phyloP scores from a whole-genome alignment of 306 rosid species.

The Cotoneaster glaucophyllus region DNA sequence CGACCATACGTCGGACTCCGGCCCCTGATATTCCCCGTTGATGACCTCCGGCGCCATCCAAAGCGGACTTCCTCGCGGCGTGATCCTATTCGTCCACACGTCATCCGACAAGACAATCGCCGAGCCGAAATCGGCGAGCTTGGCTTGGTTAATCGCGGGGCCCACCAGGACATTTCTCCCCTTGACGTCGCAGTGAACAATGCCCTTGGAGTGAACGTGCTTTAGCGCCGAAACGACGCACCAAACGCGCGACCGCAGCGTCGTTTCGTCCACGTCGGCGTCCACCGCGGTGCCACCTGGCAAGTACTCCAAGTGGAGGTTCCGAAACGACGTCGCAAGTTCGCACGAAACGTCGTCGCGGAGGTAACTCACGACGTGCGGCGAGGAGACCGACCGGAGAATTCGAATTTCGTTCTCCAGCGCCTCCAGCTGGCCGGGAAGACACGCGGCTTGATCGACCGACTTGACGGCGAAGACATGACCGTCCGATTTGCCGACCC shows the following conservation, averaged over 20 bases:
- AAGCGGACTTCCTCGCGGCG: constrained; percentile 81
- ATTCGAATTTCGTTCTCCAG: constrained; percentile 72
- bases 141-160: constrained; percentile 17
- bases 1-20: constrained; percentile 88
- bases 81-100: background rate
- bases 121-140: constrained; percentile 84
- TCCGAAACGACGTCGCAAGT: constrained; percentile 38
- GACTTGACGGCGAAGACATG: constrained; percentile 74
- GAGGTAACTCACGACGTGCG: constrained; percentile 48
- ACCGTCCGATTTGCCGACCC: constrained; percentile 35
- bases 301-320: constrained; percentile 70
- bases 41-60: constrained; percentile 99
- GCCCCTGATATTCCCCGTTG: constrained; percentile 62
- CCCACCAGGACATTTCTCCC: constrained; percentile 63
- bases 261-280: constrained; percentile 48
- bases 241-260: constrained; percentile 46
- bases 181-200: constrained; percentile 85
- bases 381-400: constrained; percentile 43
- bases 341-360: constrained; percentile 63
- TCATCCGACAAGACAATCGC: constrained; percentile 16
- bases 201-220: constrained; percentile 46
- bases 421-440: constrained; percentile 33
- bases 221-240: constrained; percentile 59
- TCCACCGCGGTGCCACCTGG: constrained; percentile 62
- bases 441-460: constrained; percentile 33